A percentile compares a stretch with the other conserved stretches of the same genome.
phyloP scores from a whole-genome alignment of 176 grass and related monocot species.

The Oryza glumipatula region DNA sequence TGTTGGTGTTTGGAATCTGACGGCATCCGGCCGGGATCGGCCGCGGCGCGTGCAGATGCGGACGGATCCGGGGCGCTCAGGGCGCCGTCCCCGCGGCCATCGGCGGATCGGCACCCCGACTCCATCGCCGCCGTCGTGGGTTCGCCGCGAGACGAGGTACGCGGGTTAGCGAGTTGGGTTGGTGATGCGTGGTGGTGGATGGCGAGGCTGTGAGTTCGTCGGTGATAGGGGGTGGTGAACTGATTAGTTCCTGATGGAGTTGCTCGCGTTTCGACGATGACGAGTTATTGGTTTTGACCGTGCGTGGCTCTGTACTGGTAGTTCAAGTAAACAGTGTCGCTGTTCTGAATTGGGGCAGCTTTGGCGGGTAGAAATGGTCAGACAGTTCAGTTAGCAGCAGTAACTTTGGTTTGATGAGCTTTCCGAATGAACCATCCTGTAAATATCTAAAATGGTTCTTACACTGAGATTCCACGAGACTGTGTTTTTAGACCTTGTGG shows the following conservation, averaged over 20 bases:
- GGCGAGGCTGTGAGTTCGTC: conserved; percentile 12
- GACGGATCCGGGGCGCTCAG: conserved; percentile 53
- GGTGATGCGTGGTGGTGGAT: neutral
- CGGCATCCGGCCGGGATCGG: conserved; percentile 24
- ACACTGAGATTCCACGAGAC: neutral
- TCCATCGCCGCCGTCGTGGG: neutral
- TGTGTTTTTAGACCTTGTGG: neutral
- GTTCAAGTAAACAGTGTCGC: neutral
- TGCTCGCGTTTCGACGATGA: neutral
- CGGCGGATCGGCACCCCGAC: conserved; percentile 68
- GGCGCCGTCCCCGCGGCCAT: conserved; percentile 52
- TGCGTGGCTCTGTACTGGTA: neutral
- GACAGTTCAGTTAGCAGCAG: conserved; percentile 11
- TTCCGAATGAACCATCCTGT: neutral
- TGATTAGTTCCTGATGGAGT: conserved; percentile 10
- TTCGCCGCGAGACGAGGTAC: conserved; percentile 47
- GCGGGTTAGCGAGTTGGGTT: neutral
- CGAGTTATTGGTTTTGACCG: neutral
- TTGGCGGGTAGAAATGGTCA: neutral
- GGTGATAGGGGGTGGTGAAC: conserved; percentile 19
- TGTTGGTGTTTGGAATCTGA: conserved; percentile 39
- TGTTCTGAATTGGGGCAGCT: neutral
- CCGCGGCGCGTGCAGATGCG: conserved; percentile 45
- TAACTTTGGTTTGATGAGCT: neutral
- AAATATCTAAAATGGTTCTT: neutral